Conservation (phyloP, 225 moss, liverwort and hornwort genomes). For the Climacium dendroides region DNA sequence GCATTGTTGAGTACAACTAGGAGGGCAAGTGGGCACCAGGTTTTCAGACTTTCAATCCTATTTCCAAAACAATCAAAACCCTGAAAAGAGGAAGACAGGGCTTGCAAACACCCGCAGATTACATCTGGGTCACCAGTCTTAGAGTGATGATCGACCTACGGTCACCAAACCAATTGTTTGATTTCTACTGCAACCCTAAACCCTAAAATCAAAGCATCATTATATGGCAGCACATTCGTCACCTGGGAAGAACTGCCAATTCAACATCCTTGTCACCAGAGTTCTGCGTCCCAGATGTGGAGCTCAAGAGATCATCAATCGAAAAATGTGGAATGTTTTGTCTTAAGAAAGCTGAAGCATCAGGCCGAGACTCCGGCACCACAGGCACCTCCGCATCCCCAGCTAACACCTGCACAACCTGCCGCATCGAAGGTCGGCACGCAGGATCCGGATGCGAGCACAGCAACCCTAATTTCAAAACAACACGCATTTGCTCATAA, state of each 20-base stretch:
- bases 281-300: not conserved
- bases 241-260: not conserved
- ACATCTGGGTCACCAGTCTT: not conserved
- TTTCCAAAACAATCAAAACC: not conserved
- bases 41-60: not conserved
- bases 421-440: conserved; percentile 33
- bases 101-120: not conserved
- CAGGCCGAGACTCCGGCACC: conserved; percentile 4
- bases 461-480: conserved; percentile 29
- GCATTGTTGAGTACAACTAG: not conserved
- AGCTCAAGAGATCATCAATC: not conserved
- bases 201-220: not conserved
- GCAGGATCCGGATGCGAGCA: conserved; percentile 44
- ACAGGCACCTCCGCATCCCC: conserved; percentile 19
- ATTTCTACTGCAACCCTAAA: not conserved
- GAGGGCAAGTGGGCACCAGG: not conserved
- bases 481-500: not conserved
- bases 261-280: not conserved
- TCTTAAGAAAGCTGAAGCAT: not conserved
- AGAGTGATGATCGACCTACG: not conserved
- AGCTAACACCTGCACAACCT: conserved; percentile 22
- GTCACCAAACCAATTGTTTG: not conserved
- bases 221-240: not conserved
- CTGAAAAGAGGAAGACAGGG: no score
- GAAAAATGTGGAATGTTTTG: not conserved